A percentile compares a stretch with the other conserved stretches of the same genome.
phyloP scores from a whole-genome alignment of 1,284 basidiomycete genomes.

The Papiliotrema nemorosa region DNA sequence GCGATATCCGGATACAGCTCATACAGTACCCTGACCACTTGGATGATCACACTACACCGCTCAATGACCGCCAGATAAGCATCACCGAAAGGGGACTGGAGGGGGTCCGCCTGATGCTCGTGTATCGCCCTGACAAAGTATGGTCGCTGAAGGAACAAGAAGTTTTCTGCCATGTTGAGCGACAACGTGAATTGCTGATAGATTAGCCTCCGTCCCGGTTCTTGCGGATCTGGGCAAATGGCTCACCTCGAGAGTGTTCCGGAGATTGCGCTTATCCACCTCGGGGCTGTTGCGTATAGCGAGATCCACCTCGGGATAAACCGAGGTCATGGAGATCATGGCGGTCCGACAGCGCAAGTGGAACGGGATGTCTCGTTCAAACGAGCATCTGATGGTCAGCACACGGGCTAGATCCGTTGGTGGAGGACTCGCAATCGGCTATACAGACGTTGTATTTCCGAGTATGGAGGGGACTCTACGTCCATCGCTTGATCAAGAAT shows the following conservation, averaged over 20 bases:
- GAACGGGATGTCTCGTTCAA: slow-evolving; percentile 25
- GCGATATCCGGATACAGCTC: slow-evolving; percentile 23
- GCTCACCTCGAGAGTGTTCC: slow-evolving; percentile 20
- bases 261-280: slow-evolving; percentile 16
- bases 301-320: slow-evolving; percentile 16
- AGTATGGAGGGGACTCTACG: background rate
- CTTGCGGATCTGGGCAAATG: background rate
- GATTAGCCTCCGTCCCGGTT: background rate
- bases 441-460: slow-evolving; percentile 19
- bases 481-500: background rate
- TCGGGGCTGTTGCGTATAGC: slow-evolving; percentile 20
- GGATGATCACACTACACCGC: slow-evolving; percentile 30
- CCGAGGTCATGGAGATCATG: slow-evolving; percentile 18
- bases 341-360: slow-evolving; percentile 26
- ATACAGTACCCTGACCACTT: slow-evolving; percentile 23
- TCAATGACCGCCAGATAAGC: slow-evolving; percentile 32
- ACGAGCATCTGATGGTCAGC: slow-evolving; percentile 14
- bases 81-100: slow-evolving; percentile 22
- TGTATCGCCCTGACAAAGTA: slow-evolving; percentile 37
- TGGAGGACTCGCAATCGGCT: slow-evolving; percentile 13
- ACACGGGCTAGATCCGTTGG: background rate
- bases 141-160: slow-evolving; percentile 30
- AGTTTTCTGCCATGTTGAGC: slow-evolving; percentile 26
- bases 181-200: slow-evolving; percentile 28
- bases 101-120: slow-evolving; percentile 27